Conservation (phyloP, 176 grass and related monocot genomes). For the Canna indica region DNA sequence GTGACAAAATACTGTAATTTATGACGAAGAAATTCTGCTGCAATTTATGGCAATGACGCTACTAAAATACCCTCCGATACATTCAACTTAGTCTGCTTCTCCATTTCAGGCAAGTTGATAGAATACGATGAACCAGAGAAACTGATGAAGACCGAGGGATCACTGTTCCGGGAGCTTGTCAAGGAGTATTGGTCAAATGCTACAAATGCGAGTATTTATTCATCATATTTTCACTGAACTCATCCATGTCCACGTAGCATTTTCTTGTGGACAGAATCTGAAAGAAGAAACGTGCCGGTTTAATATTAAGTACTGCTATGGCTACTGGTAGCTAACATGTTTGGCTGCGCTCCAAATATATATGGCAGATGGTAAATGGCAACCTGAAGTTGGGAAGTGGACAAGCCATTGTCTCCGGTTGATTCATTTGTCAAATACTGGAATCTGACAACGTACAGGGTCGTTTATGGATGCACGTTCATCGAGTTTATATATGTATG, state of each 20-base stretch:
- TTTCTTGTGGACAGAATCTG: background rate
- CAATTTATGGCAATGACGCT: background rate
- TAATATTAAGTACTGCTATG: too few species aligned
- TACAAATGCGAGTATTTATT: conserved; percentile 24
- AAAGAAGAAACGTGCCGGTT: too few species aligned
- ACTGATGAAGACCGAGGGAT: conserved; percentile 68
- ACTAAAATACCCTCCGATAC: background rate
- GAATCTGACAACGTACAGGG: too few species aligned
- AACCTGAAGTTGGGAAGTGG: too few species aligned
- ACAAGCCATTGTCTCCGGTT: too few species aligned
- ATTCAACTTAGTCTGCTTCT: background rate
- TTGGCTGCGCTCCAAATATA: too few species aligned
- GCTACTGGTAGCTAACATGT: too few species aligned
- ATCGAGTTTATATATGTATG: too few species aligned
- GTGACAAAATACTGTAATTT: background rate
- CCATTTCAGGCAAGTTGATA: conserved; percentile 37
- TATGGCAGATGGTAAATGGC: too few species aligned
- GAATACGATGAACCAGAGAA: conserved; percentile 68
- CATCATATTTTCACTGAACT: background rate
- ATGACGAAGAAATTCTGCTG: background rate
- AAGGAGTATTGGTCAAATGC: conserved; percentile 77
- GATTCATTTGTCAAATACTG: too few species aligned
- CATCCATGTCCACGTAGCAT: background rate
- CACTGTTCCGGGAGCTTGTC: conserved; percentile 43
- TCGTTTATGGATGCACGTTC: too few species aligned